Base-by-base conservation (phyloP, 2,329 filamentous ascomycete genomes). In the Xylogone sp. region DNA sequence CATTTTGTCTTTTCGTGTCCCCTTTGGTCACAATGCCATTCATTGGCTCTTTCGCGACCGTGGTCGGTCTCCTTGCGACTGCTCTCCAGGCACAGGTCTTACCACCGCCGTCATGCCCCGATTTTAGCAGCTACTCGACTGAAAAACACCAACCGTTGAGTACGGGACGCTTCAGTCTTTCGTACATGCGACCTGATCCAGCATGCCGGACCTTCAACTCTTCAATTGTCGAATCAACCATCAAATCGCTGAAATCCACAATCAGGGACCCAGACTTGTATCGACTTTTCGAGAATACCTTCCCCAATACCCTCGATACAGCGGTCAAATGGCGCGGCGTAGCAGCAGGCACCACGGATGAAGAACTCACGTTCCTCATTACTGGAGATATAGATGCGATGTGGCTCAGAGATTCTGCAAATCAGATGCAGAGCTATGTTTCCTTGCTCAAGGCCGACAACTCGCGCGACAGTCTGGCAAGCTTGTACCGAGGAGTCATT, bases 331-430 rank as follows among this genome's bases (percentile, higher is more conserved):
- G 85, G 86, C 82, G 78, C 50, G 87, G 87, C 2, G 71, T 73
- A 48, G 75, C 81, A 0, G 75, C 74, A 29, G 75, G 81, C 53
- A 75, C 81, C 58, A 66, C 75, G 0, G 75, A 77, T 1, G 84
- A 89, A 65, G 86, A 89, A 66, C 69, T 86, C 53, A 78, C 79
- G 4, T 82, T 81, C 57, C 61, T 82, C 56, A 82, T 82, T 52
- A 82, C 78, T 1, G 78, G 79, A 46, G 77, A 81, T 58, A 82
- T 80, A 67, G 86, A 95, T 59, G 92, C 93, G 1, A 91, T 96
- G 72, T 96, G 91, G 91, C 74, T 96, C 52, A 83, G 91, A 43
- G 90, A 96, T 68, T 93, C 88, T 12, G 81, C 84, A 16, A 88
- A 87, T 61, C 86, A 90, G 65, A 77, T 90, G 68, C 85, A 88